phyloP scores from a whole-genome alignment of 345 rosid genomes.

The Adansonia digitata region DNA sequence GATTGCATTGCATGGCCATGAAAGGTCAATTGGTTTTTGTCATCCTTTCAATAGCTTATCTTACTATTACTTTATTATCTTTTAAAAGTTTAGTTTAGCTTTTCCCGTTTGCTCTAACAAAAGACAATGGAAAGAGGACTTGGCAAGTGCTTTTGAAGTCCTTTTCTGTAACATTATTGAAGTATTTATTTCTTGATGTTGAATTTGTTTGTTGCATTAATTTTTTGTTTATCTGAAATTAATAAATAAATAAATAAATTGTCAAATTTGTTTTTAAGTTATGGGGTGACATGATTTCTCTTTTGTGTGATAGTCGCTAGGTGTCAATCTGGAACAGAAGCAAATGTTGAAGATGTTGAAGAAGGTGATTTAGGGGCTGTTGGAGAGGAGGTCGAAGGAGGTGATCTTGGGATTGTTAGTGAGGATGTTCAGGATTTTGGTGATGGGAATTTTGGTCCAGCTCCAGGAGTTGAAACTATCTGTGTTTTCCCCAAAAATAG shows the following conservation, averaged over 20 bases:
- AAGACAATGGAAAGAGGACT: background rate
- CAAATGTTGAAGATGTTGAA: constrained; percentile 38
- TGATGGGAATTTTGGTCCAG: constrained; percentile 43
- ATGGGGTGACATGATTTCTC: background rate
- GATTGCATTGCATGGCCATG: background rate
- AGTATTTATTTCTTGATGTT: background rate
- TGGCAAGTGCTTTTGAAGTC: background rate
- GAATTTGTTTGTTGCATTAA: background rate
- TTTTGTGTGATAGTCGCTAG: constrained; percentile 45
- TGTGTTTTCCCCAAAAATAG: constrained; percentile 77
- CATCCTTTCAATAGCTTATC: background rate
- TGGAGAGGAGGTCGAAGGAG: constrained; percentile 62
- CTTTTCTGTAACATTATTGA: background rate
- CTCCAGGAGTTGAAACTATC: constrained; percentile 67
- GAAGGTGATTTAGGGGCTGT: constrained; percentile 61
- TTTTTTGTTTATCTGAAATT: background rate
- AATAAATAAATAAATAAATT: background rate
- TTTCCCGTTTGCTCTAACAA: background rate
- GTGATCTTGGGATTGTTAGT: constrained; percentile 61
- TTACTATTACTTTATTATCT: constrained; percentile 1
- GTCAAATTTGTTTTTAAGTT: background rate
- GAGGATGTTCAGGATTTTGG: constrained; percentile 57
- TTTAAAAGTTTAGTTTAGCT: background rate
- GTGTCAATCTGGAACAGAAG: constrained; percentile 35
- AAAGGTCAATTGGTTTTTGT: background rate